Conservation (phyloP, 495 filamentous ascomycete genomes). For the Wilcoxina mikolae region DNA sequence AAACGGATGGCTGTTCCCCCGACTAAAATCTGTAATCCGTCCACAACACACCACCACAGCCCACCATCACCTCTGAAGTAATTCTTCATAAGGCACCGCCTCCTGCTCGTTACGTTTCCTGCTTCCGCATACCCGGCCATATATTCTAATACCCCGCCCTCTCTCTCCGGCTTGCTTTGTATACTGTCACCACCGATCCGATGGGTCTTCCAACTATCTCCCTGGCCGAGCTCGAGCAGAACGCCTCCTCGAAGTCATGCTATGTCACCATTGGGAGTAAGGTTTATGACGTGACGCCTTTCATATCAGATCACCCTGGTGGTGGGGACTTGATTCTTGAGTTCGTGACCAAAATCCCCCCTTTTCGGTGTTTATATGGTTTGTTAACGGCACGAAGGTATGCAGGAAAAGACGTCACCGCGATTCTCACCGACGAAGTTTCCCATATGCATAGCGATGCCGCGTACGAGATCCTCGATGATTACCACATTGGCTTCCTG, state of each 20-base stretch:
- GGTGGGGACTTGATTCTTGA: conserved; percentile 78
- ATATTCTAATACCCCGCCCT: background rate
- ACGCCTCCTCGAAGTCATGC: conserved; percentile 70
- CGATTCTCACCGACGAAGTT: conserved; percentile 67
- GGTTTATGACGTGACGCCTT: conserved; percentile 88
- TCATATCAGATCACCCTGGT: conserved; percentile 78
- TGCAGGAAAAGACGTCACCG: conserved; percentile 70
- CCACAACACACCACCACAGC: conserved; percentile 2
- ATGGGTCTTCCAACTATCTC: conserved; percentile 56
- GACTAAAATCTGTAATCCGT: conserved; percentile 5
- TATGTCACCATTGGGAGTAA: conserved; percentile 81
- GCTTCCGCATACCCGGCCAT: background rate
- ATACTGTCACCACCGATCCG: background rate
- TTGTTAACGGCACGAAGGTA: conserved; percentile 27
- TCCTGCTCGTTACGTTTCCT: background rate
- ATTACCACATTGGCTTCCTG: conserved; percentile 69
- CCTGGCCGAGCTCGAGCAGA: conserved; percentile 58
- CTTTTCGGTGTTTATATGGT: background rate
- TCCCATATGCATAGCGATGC: conserved; percentile 79
- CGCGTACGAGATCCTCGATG: conserved; percentile 84
- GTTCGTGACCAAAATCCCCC: conserved; percentile 25
- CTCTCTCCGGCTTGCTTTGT: background rate
- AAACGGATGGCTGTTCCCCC: background rate
- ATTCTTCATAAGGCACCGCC: background rate
- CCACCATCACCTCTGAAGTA: background rate